Percentiles rank a stretch among this genome's conserved stretches.
phyloP scores from a whole-genome alignment of 371 early-diverging fungal species.

The Mortierella sp. region DNA sequence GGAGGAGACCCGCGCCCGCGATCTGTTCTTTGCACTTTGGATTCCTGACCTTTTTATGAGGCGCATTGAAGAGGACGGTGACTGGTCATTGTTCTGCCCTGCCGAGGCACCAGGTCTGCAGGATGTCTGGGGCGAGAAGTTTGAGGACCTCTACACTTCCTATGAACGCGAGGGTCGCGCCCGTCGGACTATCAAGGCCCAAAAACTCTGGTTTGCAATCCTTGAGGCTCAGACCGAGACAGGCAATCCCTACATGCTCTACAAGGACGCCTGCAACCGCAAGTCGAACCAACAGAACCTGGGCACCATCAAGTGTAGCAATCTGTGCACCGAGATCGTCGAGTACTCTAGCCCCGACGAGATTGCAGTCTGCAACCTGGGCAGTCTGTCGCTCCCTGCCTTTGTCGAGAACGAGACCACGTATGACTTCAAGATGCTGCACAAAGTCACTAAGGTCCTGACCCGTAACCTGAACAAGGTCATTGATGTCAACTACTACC shows the following conservation, averaged over 20 bases:
- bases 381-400: constrained; percentile 96
- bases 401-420: constrained; percentile 82
- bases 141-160: constrained; percentile 89
- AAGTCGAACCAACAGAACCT: constrained; percentile 97
- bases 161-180: constrained; percentile 94
- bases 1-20: constrained; percentile 98
- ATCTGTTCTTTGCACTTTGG: constrained; percentile 99
- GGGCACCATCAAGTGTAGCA: constrained; percentile 95
- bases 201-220: constrained; percentile 99
- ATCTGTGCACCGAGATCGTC: constrained; percentile 95
- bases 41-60: constrained; percentile 99
- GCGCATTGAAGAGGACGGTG: constrained; percentile 95
- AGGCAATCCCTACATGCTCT: constrained; percentile 99
- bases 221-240: constrained; percentile 99
- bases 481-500: constrained; percentile 99
- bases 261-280: constrained; percentile 98
- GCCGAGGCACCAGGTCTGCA: constrained; percentile 95
- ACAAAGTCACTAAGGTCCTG: constrained; percentile 89
- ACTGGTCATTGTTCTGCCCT: constrained; percentile 99
- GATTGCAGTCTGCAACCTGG: constrained; percentile 99
- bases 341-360: constrained; percentile 98
- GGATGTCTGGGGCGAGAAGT: constrained; percentile 97
- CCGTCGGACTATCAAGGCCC: constrained; percentile 93
- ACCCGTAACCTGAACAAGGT: constrained; percentile 97
- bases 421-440: constrained; percentile 84